Base-by-base conservation (phyloP, 345 rosid genomes). In the Hypericum perforatum region DNA sequence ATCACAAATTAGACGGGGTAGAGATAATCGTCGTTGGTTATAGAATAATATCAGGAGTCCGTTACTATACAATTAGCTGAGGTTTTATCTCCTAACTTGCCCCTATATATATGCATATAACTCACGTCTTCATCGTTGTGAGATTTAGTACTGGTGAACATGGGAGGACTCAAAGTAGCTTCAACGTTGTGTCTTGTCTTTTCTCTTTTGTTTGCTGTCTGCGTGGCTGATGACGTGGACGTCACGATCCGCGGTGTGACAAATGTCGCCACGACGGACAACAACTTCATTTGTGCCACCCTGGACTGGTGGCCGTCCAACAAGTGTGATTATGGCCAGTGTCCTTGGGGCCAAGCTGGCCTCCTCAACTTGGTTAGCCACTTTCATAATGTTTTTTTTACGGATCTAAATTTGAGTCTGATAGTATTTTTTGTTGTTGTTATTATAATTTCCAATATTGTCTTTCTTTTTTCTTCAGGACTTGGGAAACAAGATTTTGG, bases 251-350 rank as follows among this genome's bases (percentile, higher is more conserved):
- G 59, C 22, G 75, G 68, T 57, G 75, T 39, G 22, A 74, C 78
- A 29, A 45, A 72, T 36, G 53, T 71, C 6, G 82, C 78, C 0
- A 43, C 5, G 13, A 80, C 82, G 0, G 86, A 80, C 54, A 77
- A 71, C 4, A 66, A 68, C 39, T 83, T 77, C 32, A 53, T 84
- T 1, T 84, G 87, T 56, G 82, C 72, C 1, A 84, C 91, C 14
- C 41, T 81, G 6, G 92, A 84, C 52, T 84, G 84, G 86, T 82
- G 90, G 86, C 80, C 91, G 0, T 11, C 7, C 8, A 51, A 71
- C 14, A 83, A 80, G 36, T 76, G 86, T 45, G 68, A 83, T 40
- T 83, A 83, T 37, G 47, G 63, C 8, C 82, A 72, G 53, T 80
- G 84, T 16, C 86, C 82, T 7, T 83, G 91, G 86, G 82, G 70